Evolutionary conservation across 2,329 filamentous ascomycete species (phyloP), one percentile per base, ranked within the genome.

Genomic region (Sclerotinia sclerotiorum): DNA sequence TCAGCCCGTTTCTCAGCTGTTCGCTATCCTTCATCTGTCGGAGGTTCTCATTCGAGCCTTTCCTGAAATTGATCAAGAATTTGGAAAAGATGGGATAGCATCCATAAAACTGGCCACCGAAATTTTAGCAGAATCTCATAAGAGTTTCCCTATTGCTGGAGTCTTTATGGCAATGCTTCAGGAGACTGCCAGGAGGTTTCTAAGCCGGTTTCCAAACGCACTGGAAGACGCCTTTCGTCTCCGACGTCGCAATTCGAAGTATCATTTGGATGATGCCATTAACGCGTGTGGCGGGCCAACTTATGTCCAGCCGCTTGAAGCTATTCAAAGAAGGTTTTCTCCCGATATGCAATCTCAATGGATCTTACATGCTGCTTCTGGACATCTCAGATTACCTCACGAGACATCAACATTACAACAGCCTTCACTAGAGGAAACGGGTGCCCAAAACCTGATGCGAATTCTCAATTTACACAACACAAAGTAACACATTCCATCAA

Each of bases 1-100:
- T 66, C 77, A 78, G 54, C 73, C 76, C 3, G 74, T 76, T 1
- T 67, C 78, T 21, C 78, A 79, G 63, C 76, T 78, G 69, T 78
- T 79, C 69, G 70, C 73, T 29, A 24, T 76, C 42, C 71, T 79
- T 4, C 76, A 79, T 56, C 65, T 79, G 29, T 73, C 72, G 15
- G 77, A 79, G 61, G 62, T 74, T 10, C 61, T 78, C 35, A 69
- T 74, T n/a, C 74, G 76, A 29, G 77, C 74, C 62, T 78, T 74
- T 29, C 75, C 77, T 15, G 70, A 69, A n/a, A 72, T 68, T 11
- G 52, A 71, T 15, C 71, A 75, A 48, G 69, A 70, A 10, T 48
- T 57, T 62, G 65, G 71, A 13, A 74, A 73, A 54, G 72, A 75
- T 69, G 76, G 74, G 3, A 61, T 68, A 1, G 72, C 74, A 44